Evolutionary conservation across 192 early-diverging fungal genomes (phyloP).

Genomic region (Pecoramyces ruminantium): DNA sequence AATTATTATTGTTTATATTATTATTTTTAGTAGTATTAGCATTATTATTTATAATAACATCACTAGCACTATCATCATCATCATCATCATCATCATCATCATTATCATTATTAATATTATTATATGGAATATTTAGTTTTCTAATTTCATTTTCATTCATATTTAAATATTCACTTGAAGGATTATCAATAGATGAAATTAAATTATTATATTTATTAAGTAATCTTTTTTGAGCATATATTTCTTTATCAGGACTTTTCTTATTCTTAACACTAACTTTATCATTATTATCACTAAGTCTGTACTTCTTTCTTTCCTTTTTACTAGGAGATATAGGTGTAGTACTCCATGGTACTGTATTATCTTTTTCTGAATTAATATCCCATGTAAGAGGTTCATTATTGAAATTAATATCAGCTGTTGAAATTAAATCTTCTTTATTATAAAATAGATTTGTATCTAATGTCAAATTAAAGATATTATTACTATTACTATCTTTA

Average conservation of each 20-base stretch:
- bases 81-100: too few species aligned
- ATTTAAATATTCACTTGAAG: too few species aligned
- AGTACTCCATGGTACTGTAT: neutral
- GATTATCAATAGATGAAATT: neutral
- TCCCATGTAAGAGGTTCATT: neutral
- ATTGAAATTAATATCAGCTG: neutral
- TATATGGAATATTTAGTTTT: too few species aligned
- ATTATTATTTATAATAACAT: too few species aligned
- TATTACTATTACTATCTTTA: too few species aligned
- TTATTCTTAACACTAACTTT: neutral
- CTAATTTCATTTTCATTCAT: too few species aligned
- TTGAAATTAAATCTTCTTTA: neutral
- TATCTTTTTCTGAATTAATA: neutral
- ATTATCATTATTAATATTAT: too few species aligned
- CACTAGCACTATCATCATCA: too few species aligned
- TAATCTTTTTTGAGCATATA: neutral
- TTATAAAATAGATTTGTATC: neutral
- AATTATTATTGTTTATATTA: too few species aligned
- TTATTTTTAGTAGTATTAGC: too few species aligned
- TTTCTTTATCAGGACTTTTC: neutral
- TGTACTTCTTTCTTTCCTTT: neutral
- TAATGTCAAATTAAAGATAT: neutral
- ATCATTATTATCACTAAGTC: neutral
- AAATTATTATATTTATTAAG: neutral
- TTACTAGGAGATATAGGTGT: neutral